Base-by-base conservation (phyloP, 768 basidiomycete genomes). In the Kwoniella mangroviensis region DNA sequence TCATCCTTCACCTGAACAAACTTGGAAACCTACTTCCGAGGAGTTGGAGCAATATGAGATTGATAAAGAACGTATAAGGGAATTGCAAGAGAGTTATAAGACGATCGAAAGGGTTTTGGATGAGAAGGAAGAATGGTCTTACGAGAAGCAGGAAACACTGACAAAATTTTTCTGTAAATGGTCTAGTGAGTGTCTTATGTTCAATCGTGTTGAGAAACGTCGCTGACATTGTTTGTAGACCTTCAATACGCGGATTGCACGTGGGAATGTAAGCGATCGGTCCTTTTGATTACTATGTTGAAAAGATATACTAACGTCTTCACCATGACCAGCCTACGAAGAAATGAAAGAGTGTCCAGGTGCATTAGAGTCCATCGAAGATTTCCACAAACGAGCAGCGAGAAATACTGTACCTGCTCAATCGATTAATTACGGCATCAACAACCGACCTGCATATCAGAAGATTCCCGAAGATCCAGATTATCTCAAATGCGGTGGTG, bases 101-200 rank as follows among this genome's bases (percentile, higher is more conserved):
- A 90, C 88, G 15, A 93, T 98, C 62, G 97, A 99, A 82, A 89
- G 97, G 70, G 87, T 98, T 67, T 89, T 98, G 26, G 74, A 64
- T 54, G 70, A 75, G 61, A 74, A 68, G 75, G 86, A 85, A 22
- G 84, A 85, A 34, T 86, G 41, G 55, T 55, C 70, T 45, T 74
- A 88, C 52, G 83, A 85, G 63, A 60, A 43, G 21, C 40, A 28
- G 21, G 84, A 83, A 34, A 86, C 87, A 2, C 54, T 76, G 17
- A 63, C 77, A 70, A 91, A 96, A 81, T 94, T 97, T 84, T 94
- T 96, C 84, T 92, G 91, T 90, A 98, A 99, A 85, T 99, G 97
- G 97, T 89, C 88, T 66, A 90, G 90, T 77, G 57, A 70, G 76
- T 78, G 21, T 43, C 26, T 12, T 28, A 22, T 64, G 13, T 49